Conservation (phyloP, 768 basidiomycete genomes). For the Rhodosporidiobolus odoratus region DNA sequence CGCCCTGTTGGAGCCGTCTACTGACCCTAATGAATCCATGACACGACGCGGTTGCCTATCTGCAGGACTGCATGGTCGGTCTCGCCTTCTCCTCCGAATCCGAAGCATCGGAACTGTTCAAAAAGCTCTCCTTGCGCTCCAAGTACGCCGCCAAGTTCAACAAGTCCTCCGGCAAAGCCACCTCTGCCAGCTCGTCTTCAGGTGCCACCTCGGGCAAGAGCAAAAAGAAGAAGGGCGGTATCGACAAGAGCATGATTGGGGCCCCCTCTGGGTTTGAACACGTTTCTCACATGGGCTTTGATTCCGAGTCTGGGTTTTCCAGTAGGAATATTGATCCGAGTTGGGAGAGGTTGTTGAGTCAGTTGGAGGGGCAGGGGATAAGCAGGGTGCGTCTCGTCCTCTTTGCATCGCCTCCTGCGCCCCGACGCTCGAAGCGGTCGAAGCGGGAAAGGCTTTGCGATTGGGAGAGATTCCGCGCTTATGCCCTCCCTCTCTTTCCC, state of each 20-base stretch:
- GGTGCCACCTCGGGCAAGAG: constrained; percentile 45
- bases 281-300: constrained; percentile 92
- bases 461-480: constrained; percentile 44
- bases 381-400: constrained; percentile 46
- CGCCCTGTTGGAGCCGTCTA: not conserved
- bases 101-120: constrained; percentile 77
- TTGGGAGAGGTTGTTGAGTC: constrained; percentile 68
- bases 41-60: not conserved
- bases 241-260: constrained; percentile 90
- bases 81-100: constrained; percentile 80
- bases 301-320: constrained; percentile 76
- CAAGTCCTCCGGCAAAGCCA: not conserved
- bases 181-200: not conserved
- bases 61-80: constrained; percentile 86
- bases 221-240: constrained; percentile 64
- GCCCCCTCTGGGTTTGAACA: constrained; percentile 76
- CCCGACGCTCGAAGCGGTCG: not conserved
- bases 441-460: not conserved
- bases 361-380: constrained; percentile 63
- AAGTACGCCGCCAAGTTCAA: constrained; percentile 34
- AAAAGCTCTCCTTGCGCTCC: constrained; percentile 47
- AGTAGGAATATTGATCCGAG: constrained; percentile 81
- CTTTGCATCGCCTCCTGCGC: not conserved
- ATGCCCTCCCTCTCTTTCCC: not conserved
- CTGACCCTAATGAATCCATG: too few species aligned